phyloP scores from a whole-genome alignment of 441 rosid species.

The Rhodomyrtus psidioides region DNA sequence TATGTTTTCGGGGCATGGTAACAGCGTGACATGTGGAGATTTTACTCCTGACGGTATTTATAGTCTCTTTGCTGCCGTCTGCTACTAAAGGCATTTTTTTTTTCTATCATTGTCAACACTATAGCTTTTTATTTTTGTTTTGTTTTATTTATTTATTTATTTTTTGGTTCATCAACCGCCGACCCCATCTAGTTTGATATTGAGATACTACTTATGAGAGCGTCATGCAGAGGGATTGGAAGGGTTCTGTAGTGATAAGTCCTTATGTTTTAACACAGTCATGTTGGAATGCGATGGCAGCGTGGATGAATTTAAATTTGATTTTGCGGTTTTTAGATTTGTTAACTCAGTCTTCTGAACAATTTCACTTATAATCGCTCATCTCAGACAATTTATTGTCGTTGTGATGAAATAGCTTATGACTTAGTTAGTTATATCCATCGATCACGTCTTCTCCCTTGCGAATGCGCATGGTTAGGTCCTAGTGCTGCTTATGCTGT shows the following conservation, averaged over 20 bases:
- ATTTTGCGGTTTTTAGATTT: neutral
- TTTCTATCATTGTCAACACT: neutral
- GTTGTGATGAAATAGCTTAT: conserved; percentile 2
- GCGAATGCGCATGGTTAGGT: neutral
- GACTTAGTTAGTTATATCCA: neutral
- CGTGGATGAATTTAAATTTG: neutral
- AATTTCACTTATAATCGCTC: neutral
- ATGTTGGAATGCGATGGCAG: neutral
- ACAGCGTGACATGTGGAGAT: conserved; percentile 79
- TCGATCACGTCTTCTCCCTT: neutral
- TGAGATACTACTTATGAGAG: neutral
- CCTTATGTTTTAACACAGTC: neutral
- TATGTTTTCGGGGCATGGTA: conserved; percentile 69
- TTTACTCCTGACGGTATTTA: conserved; percentile 83
- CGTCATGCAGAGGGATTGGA: neutral
- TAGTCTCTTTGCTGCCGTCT: neutral
- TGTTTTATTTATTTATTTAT: too few relatives aligned
- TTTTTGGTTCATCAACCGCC: too few relatives aligned
- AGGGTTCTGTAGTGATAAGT: neutral
- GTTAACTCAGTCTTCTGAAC: neutral
- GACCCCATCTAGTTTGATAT: too few relatives aligned
- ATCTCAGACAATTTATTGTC: neutral
- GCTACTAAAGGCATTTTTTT: neutral
- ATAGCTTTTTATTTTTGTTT: too few relatives aligned
- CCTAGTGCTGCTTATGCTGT: neutral